Conservation (phyloP, 2,329 filamentous ascomycete genomes). For the Xylaria arbuscula region DNA sequence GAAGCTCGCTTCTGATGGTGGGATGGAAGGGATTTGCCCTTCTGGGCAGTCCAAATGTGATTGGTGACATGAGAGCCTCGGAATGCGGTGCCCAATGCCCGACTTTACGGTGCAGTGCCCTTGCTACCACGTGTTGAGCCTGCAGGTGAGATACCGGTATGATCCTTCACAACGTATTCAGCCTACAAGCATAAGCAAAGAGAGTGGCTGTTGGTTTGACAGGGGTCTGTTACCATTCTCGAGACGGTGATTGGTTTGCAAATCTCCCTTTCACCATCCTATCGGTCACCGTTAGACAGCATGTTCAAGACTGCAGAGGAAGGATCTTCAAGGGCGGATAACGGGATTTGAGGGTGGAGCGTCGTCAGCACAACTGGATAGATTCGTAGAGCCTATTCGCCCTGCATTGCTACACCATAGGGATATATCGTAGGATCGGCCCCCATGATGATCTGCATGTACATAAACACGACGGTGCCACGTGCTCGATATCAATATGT, state of each 20-base stretch:
- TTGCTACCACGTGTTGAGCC: slow-evolving; percentile 35
- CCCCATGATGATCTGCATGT: slow-evolving; percentile 30
- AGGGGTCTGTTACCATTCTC: not conserved
- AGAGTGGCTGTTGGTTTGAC: not conserved
- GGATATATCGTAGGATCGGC: slow-evolving; percentile 18
- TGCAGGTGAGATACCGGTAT: slow-evolving; percentile 24
- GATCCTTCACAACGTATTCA: not conserved
- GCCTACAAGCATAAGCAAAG: not conserved
- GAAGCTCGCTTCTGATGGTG: slow-evolving; percentile 8
- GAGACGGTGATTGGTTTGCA: not conserved
- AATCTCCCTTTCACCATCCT: not conserved
- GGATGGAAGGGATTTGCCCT: slow-evolving; percentile 7
- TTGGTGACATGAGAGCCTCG: slow-evolving; percentile 16
- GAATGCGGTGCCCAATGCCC: slow-evolving; percentile 10
- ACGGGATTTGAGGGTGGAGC: not conserved
- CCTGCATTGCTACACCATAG: not conserved
- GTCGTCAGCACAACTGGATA: slow-evolving; percentile 1
- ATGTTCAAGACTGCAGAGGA: slow-evolving; percentile 8
- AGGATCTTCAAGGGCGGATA: not conserved
- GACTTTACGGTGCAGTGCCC: slow-evolving; percentile 14
- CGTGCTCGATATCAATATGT: slow-evolving; percentile 33
- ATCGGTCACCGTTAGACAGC: not conserved
- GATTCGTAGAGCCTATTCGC: not conserved
- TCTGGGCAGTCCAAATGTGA: not conserved
- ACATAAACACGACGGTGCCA: slow-evolving; percentile 34